phyloP scores from a whole-genome alignment of 139 green algal genomes.

The Mychonastes homosphaera region DNA sequence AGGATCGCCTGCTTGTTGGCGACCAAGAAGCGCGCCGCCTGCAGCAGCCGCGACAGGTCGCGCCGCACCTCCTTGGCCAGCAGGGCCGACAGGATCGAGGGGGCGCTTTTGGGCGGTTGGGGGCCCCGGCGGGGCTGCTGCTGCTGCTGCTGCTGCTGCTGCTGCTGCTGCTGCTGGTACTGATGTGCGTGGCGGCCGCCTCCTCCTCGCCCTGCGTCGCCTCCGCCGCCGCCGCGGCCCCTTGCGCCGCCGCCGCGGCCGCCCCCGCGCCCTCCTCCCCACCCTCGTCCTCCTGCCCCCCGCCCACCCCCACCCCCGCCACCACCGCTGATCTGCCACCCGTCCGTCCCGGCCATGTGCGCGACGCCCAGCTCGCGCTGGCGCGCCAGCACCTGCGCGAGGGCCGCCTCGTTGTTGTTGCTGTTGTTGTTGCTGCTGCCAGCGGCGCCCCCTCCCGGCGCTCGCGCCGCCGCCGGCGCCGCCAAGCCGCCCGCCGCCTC shows the following conservation, averaged over 20 bases:
- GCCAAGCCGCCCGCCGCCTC: constrained; percentile 25
- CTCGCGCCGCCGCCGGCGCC: constrained; percentile 8
- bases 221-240: neutral
- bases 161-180: neutral
- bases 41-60: constrained; percentile 19
- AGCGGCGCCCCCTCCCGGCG: no score
- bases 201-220: neutral
- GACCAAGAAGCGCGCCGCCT: constrained; percentile 18
- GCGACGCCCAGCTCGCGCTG: constrained; percentile 29
- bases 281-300: neutral
- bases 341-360: constrained; percentile 14
- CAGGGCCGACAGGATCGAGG: neutral
- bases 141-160: neutral
- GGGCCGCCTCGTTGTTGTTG: constrained; percentile 8
- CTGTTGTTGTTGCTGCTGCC: no score
- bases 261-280: neutral
- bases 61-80: constrained; percentile 11
- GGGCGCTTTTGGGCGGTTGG: neutral
- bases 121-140: neutral
- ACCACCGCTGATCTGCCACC: constrained; percentile 4
- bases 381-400: constrained; percentile 30
- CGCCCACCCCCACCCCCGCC: neutral
- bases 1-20: no score
- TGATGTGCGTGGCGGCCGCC: neutral
- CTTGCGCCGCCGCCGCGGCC: neutral